A percentile compares a stretch with the other conserved stretches of the same genome.
phyloP scores from a whole-genome alignment of 2,329 filamentous ascomycete genomes.

The Mollisiaceae sp. region DNA sequence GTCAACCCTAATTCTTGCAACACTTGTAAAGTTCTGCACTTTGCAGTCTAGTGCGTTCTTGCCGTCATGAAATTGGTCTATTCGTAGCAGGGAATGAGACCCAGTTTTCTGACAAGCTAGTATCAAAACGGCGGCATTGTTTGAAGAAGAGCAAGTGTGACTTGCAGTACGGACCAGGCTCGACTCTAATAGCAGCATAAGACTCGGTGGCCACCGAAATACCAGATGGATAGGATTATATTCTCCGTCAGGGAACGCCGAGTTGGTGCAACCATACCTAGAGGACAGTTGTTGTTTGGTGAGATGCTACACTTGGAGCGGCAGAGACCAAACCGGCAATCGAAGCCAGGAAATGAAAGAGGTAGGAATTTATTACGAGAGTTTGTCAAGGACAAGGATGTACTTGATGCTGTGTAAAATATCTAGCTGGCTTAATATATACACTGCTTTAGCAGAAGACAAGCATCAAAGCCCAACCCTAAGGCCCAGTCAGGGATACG shows the following conservation, averaged over 20 bases:
- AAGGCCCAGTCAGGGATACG: not conserved
- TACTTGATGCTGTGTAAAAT: not conserved
- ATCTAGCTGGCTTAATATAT: too few relatives aligned
- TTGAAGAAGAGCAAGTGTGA: not conserved
- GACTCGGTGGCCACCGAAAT: not conserved
- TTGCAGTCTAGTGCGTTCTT: too few relatives aligned
- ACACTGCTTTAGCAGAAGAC: not conserved
- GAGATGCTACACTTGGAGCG: not conserved
- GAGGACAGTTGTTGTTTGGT: not conserved
- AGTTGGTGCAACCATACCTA: not conserved
- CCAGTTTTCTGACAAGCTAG: not conserved
- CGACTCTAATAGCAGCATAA: not conserved
- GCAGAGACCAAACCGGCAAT: not conserved
- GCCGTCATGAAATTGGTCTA: not conserved
- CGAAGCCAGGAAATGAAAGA: not conserved
- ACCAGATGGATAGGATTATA: not conserved
- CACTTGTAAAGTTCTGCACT: too few relatives aligned
- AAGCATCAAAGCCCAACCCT: not conserved
- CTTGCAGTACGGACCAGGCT: not conserved
- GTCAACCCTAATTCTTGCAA: too few relatives aligned
- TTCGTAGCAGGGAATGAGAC: not conserved
- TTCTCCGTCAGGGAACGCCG: not conserved
- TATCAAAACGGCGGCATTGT: not conserved
- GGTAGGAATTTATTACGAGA: not conserved
- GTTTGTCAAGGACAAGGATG: not conserved